Conservation (phyloP, 148 eudicot species). For the Amaranthus cruentus region DNA sequence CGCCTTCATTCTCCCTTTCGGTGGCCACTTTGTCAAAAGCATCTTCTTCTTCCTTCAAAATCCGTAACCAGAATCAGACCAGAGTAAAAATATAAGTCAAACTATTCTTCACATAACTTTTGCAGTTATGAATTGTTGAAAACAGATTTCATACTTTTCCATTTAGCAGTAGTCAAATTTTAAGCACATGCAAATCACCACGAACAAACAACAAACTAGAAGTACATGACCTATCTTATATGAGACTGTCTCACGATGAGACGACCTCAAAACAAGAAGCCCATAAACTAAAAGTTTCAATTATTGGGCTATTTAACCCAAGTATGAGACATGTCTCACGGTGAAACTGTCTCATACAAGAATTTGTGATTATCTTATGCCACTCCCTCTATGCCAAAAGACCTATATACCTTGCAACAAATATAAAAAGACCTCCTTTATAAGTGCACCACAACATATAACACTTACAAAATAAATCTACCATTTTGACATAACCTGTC, state of each 20-base stretch:
- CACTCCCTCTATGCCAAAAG: too few relatives aligned
- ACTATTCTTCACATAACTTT: background rate
- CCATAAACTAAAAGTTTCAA: background rate
- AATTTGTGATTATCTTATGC: too few relatives aligned
- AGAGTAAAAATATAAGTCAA: background rate
- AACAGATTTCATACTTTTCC: background rate
- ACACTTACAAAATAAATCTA: too few relatives aligned
- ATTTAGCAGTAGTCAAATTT: background rate
- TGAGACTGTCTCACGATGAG: too few relatives aligned
- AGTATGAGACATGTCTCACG: too few relatives aligned
- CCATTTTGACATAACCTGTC: too few relatives aligned
- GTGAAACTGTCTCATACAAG: too few relatives aligned
- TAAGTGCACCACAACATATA: too few relatives aligned
- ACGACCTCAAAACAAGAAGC: background rate
- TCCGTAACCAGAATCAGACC: background rate
- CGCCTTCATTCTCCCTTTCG: slow-evolving; percentile 34
- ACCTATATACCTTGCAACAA: too few relatives aligned
- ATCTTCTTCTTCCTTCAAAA: slow-evolving; percentile 34
- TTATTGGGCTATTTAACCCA: background rate
- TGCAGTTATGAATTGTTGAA: background rate
- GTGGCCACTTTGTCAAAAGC: slow-evolving; percentile 33
- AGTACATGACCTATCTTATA: background rate
- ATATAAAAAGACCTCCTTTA: too few relatives aligned
- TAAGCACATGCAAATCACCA: background rate
- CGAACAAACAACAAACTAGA: background rate